Conservation (phyloP, 352 stramenopile species). For the Aphanomyces astaci region DNA sequence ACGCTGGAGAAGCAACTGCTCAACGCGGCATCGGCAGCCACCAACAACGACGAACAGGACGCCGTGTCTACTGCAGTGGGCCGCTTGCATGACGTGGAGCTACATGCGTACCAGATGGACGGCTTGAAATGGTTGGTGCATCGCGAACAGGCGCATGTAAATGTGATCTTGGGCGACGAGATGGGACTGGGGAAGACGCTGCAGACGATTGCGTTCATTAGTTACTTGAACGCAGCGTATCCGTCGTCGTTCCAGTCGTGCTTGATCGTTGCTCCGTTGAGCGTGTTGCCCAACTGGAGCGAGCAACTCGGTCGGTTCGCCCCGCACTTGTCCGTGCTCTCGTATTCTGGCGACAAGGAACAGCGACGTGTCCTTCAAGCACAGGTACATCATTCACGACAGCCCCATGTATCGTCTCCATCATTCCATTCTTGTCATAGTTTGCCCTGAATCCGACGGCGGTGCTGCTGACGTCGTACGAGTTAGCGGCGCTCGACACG, state of each 20-base stretch:
- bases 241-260: constrained; percentile 24
- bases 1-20: not conserved
- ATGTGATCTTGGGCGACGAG: constrained; percentile 71
- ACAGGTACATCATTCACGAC: not conserved
- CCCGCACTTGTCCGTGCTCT: constrained; percentile 40
- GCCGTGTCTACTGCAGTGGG: constrained; percentile 27
- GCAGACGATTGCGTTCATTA: constrained; percentile 64
- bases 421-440: too few species aligned
- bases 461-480: constrained; percentile 70
- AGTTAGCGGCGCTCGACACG: constrained; percentile 55
- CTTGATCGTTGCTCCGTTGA: constrained; percentile 63
- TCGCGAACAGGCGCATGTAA: constrained; percentile 53
- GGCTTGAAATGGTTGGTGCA: constrained; percentile 56
- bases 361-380: constrained; percentile 35
- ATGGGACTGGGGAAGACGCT: constrained; percentile 82
- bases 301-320: constrained; percentile 70
- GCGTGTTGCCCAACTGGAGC: constrained; percentile 77
- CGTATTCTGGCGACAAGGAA: constrained; percentile 50
- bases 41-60: constrained; percentile 8
- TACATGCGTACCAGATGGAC: constrained; percentile 65
- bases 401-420: too few species aligned
- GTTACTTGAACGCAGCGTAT: constrained; percentile 3
- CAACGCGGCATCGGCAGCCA: constrained; percentile 19
- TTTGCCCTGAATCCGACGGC: too few species aligned
- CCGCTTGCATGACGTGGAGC: constrained; percentile 39